Conservation (phyloP, 306 rosid species). For the Cucumis melo region DNA sequence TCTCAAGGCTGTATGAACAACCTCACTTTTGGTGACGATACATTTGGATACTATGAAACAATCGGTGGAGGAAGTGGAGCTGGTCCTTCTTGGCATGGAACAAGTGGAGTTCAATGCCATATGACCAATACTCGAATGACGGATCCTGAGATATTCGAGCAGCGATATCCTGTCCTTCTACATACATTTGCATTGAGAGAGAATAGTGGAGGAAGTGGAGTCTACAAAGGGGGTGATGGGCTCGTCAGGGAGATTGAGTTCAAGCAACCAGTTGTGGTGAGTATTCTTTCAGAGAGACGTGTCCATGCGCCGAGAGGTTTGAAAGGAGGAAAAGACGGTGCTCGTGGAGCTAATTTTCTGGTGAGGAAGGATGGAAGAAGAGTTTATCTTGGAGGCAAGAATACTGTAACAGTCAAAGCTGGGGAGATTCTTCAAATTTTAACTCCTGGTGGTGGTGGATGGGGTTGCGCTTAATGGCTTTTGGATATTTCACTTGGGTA, state of each 20-base stretch:
- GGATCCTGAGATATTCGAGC: constrained; percentile 85
- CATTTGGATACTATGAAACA: constrained; percentile 91
- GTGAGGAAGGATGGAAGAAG: constrained; percentile 49
- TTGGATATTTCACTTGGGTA: background rate
- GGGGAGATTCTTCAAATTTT: constrained; percentile 78
- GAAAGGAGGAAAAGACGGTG: constrained; percentile 64
- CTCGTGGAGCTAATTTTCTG: constrained; percentile 72
- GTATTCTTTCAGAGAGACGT: constrained; percentile 93
- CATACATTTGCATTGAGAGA: constrained; percentile 62
- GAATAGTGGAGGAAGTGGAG: constrained; percentile 72
- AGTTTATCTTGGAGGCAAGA: constrained; percentile 82
- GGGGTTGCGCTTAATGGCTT: constrained; percentile 39
- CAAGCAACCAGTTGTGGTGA: constrained; percentile 46
- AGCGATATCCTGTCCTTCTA: constrained; percentile 77
- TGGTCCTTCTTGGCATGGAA: constrained; percentile 87
- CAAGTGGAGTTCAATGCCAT: constrained; percentile 87
- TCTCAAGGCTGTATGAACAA: constrained; percentile 99
- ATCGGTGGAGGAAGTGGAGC: constrained; percentile 97
- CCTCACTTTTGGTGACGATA: constrained; percentile 85
- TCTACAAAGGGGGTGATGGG: constrained; percentile 78
- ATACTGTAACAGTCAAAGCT: constrained; percentile 45
- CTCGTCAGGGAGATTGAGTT: constrained; percentile 83
- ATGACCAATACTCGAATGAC: constrained; percentile 97
- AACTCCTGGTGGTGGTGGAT: constrained; percentile 97
- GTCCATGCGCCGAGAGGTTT: constrained; percentile 84